Evolutionary conservation across 331 rosid species (phyloP).

Genomic region (Cydonia oblonga): DNA sequence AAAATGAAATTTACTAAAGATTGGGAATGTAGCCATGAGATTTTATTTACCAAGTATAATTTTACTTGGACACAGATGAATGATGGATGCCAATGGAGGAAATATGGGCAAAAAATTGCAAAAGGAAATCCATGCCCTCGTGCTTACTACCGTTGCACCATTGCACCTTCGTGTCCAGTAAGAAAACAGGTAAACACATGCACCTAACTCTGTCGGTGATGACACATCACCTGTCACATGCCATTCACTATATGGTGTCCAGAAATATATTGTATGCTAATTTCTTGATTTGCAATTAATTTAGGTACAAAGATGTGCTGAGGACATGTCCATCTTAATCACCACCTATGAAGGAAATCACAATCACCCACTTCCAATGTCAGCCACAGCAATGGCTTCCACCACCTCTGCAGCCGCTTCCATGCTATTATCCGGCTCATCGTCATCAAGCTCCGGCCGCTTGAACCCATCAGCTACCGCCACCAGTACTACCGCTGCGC

Average conservation of each 20-base stretch:
- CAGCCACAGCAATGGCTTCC: slow-evolving; percentile 94
- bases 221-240: neutral
- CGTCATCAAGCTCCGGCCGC: slow-evolving; percentile 28
- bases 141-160: slow-evolving; percentile 87
- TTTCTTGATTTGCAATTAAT: neutral
- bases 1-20: neutral
- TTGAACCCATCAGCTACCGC: slow-evolving; percentile 1
- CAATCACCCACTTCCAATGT: slow-evolving; percentile 72
- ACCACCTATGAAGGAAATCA: slow-evolving; percentile 88
- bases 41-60: neutral
- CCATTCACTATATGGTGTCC: neutral
- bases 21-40: neutral
- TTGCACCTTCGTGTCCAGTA: slow-evolving; percentile 76
- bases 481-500: neutral
- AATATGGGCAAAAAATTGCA: slow-evolving; percentile 85
- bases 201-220: neutral
- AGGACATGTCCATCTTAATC: slow-evolving; percentile 14
- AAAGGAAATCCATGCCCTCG: slow-evolving; percentile 96
- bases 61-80: slow-evolving; percentile 43
- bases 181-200: slow-evolving; percentile 59
- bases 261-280: neutral
- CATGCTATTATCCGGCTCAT: slow-evolving; percentile 82
- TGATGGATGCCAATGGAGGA: slow-evolving; percentile 97
- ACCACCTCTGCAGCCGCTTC: slow-evolving; percentile 89
- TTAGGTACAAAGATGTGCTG: slow-evolving; percentile 80